Base-by-base conservation (phyloP, 1,284 basidiomycete genomes). In the Rhodotorula sp. region DNA sequence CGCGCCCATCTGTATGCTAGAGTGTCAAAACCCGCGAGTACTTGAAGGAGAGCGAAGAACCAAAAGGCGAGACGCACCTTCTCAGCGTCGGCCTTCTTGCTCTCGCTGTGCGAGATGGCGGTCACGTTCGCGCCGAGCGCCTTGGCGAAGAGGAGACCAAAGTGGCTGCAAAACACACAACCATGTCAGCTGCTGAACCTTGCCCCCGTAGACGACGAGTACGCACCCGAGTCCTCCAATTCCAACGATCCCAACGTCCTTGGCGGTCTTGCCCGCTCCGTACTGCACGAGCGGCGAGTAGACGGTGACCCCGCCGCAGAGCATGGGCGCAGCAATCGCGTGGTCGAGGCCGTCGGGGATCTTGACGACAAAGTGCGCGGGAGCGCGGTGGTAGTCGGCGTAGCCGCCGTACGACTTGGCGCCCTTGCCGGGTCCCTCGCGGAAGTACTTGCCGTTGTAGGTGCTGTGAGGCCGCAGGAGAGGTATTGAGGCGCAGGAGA, bases 191-290 rank as follows among this genome's bases (percentile, higher is more conserved):
- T n/a, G n/a, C n/a, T n/a, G n/a, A n/a, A n/a, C n/a, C n/a, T n/a
- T n/a, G n/a, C n/a, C n/a, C n/a, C n/a, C n/a, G n/a, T n/a, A n/a
- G n/a, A n/a, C n/a, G n/a, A n/a, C n/a, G n/a, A n/a, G n/a, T n/a
- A 36, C 39, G 39, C 39, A 44, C 39, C 39, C 53, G 44, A 83
- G 76, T 19, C 82, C 82, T 17, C 82, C 82, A 58, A 82, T 77
- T 48, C 80, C 83, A 51, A 84, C 77, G 57, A 85, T 80, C 66
- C 82, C 84, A 58, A 85, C 83, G 46, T 81, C 77, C 79, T 82
- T 84, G 44, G 81, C 83, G 78, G 76, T 36, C 76, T 79, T 22
- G 34, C 84, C 84, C 13, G 82, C 82, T n/a, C 83, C 83, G 78
- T 83, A 82, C 56, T 80, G 78, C 61, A 74, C 76, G 15, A 85